These are phyloP conservation scores for Picea engelmannii DNA, from an alignment of 83 land plant species.

Conservation along the genomic window DNA sequence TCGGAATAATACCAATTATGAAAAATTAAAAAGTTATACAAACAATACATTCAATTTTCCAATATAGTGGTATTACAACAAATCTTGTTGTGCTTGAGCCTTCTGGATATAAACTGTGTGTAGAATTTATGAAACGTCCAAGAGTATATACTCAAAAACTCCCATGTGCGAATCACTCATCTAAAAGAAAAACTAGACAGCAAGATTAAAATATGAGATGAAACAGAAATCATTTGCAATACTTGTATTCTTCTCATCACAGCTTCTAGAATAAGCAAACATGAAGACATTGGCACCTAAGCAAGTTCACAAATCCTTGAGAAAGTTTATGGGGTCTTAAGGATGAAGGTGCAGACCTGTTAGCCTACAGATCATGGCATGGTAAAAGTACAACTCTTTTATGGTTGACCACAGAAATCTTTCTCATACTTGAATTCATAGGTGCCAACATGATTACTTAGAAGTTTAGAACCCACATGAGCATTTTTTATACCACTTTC, in stretches of 20 bases:
- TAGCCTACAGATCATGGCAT: background rate
- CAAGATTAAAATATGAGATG: background rate
- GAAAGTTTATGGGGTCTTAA: background rate
- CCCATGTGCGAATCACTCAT: background rate
- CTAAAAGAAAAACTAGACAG: background rate
- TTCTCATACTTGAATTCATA: background rate
- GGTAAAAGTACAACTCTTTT: background rate
- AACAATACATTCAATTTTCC: background rate
- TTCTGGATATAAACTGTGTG: too few species aligned
- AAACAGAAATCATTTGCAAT: background rate
- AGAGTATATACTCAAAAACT: background rate
- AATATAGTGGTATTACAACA: background rate
- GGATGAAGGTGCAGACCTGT: background rate
- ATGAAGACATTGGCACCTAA: background rate
- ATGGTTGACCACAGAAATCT: background rate
- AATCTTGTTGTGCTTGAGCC: background rate
- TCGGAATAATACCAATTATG: background rate
- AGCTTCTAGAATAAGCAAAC: background rate
- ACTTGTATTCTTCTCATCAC: too few species aligned
- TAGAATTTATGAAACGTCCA: too few species aligned
- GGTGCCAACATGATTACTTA: background rate
- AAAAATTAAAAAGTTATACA: background rate
- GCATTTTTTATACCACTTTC: background rate
- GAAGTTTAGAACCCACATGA: background rate
- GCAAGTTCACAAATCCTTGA: background rate